Base-by-base conservation (phyloP, 2,329 filamentous ascomycete genomes). In the Sporothrix humicola region DNA sequence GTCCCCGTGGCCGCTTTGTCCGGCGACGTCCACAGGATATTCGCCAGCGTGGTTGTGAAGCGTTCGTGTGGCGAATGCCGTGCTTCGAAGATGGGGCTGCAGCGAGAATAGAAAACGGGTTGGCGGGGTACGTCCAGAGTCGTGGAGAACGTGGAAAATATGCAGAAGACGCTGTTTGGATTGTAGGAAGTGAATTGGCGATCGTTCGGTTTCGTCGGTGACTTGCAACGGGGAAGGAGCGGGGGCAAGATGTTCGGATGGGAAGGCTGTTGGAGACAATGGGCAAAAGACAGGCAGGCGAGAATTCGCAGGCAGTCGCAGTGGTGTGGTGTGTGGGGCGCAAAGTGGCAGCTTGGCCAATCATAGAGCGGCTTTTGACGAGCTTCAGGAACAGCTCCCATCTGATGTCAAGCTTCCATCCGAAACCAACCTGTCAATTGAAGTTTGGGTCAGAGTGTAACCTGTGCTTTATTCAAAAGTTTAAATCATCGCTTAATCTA, bases 1-100 rank as follows among this genome's bases (percentile, higher is more conserved):
- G 63, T 20, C 69, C 63, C n/a, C 6, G 59, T 15, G 44, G 74
- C 56, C 69, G 73, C 31, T 42, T 20, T 15, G n/a, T 74, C 50
- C 59, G 65, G 70, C 44, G 72, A 73, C 20, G 74, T 74, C 75
- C 74, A 76, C 31, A 76, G 20, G 50, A 76, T 48, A 17, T 73
- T 74, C 72, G 75, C 75, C 75, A 76, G 54, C 3, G 52, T 73
- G 68, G 44, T 42, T 44, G 61, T 48, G 15, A 23, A 61, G 31
- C 20, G 48, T 17, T 23, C 26, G 50, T 23, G 42, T n/a, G 61
- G 61, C 42, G 8, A 37, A 52, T 12, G 46, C 15, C 15, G 17
- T 42, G 8, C 23, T 26, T 26, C 23, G 23, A 26, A 26, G 23
- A 26, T 26, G 23, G 23, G 17, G 17, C n/a, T 52, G 26, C 48